Evolutionary conservation across 306 rosid genomes (phyloP).

Genomic region (Cucurbita maxima): DNA sequence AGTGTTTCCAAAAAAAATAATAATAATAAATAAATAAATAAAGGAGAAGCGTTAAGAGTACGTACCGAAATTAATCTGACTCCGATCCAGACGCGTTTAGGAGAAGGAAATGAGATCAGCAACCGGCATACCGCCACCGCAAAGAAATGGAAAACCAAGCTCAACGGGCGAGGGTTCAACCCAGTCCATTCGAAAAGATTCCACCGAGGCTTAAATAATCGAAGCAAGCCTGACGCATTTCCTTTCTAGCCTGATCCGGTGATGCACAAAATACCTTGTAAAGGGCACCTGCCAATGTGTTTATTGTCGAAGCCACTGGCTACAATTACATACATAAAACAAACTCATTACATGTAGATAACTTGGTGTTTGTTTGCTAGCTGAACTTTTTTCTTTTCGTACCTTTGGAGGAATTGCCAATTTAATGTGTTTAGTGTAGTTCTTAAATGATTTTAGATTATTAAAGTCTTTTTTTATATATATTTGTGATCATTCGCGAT

Average conservation of each 20-base stretch:
- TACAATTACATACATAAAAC: slow-evolving; percentile 15
- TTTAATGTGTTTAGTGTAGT: not conserved
- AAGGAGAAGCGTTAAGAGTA: not conserved
- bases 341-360: not conserved
- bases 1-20: not conserved
- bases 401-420: not conserved
- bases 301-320: slow-evolving; percentile 98
- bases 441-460: not conserved
- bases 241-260: slow-evolving; percentile 81
- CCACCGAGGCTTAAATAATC: slow-evolving; percentile 93
- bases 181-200: slow-evolving; percentile 69
- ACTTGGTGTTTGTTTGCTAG: not conserved
- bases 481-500: too few relatives aligned
- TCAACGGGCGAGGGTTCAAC: slow-evolving; percentile 76
- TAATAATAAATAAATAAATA: not conserved
- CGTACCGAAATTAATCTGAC: slow-evolving; percentile 54
- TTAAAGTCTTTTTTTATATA: too few relatives aligned
- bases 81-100: slow-evolving; percentile 72
- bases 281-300: slow-evolving; percentile 93
- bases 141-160: slow-evolving; percentile 86
- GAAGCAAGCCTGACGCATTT: slow-evolving; percentile 96
- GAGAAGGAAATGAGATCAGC: slow-evolving; percentile 77
- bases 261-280: slow-evolving; percentile 87
- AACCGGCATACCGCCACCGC: slow-evolving; percentile 84
- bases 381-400: not conserved